phyloP scores from a whole-genome alignment of 2,329 filamentous ascomycete genomes.

The Aureobasidium melanogenum region DNA sequence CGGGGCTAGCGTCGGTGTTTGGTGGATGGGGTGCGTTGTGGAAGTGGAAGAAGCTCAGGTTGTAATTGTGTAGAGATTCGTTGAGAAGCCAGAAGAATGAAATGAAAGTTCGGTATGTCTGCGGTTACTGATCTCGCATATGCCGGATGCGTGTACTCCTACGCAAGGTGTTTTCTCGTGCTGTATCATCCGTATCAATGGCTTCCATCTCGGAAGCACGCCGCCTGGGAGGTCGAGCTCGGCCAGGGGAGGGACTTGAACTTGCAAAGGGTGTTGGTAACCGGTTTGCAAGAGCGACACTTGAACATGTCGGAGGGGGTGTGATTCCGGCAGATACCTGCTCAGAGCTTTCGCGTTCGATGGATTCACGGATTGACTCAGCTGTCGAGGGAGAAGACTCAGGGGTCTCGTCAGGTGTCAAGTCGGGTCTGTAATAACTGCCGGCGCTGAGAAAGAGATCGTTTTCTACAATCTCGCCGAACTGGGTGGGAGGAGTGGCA shows the following conservation, averaged over 20 bases:
- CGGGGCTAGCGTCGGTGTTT: slow-evolving; percentile 40
- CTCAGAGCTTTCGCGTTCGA: background rate
- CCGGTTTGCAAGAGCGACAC: background rate
- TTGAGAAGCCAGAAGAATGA: no score
- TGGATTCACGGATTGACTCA: background rate
- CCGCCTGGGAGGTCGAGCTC: background rate
- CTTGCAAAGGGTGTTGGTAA: background rate
- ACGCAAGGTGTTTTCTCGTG: background rate
- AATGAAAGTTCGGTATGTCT: no score
- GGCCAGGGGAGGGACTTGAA: background rate
- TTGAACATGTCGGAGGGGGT: background rate
- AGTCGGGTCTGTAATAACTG: background rate
- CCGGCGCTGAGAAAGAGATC: background rate
- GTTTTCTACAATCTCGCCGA: background rate
- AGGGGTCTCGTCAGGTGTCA: no score
- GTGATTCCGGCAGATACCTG: background rate
- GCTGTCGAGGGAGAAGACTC: background rate
- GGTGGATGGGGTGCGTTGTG: slow-evolving; percentile 44
- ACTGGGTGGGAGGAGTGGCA: background rate
- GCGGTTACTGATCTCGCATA: no score
- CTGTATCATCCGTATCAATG: background rate
- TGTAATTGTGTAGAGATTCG: no score
- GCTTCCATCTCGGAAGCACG: background rate
- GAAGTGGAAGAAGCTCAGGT: slow-evolving; percentile 20
- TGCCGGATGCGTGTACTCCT: background rate